Evolutionary conservation across 257 asterid genomes (phyloP).

Genomic region (Fraxinus quadrangulata): DNA sequence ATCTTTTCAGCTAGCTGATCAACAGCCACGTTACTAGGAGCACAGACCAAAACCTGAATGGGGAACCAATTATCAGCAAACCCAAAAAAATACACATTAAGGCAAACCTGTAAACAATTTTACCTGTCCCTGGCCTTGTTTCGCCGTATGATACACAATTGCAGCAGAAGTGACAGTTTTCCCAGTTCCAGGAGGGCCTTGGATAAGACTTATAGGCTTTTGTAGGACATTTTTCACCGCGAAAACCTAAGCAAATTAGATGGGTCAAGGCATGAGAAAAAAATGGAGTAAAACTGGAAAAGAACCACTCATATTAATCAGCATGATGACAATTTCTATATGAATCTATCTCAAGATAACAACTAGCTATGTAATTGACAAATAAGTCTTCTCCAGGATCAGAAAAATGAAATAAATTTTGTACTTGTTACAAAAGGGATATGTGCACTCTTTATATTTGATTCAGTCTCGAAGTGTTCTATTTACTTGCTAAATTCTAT

Average conservation of each 20-base stretch:
- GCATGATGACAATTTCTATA: slow-evolving; percentile 11
- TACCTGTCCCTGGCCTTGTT: slow-evolving; percentile 99
- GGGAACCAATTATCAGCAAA: slow-evolving; percentile 22
- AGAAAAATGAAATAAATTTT: neutral
- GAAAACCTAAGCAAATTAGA: slow-evolving; percentile 54
- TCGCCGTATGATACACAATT: slow-evolving; percentile 98
- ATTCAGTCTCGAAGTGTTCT: neutral
- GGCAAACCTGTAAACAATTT: neutral
- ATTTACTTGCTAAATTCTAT: neutral
- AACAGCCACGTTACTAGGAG: slow-evolving; percentile 99
- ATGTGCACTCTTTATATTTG: too few relatives aligned
- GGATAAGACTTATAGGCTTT: slow-evolving; percentile 93
- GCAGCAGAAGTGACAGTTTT: slow-evolving; percentile 99
- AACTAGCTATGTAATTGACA: neutral
- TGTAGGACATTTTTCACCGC: slow-evolving; percentile 97
- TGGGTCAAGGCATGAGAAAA: slow-evolving; percentile 16
- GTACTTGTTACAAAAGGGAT: neutral
- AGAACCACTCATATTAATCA: slow-evolving; percentile 8
- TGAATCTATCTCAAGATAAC: neutral
- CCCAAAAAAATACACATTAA: neutral
- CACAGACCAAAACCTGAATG: slow-evolving; percentile 90
- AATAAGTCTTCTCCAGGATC: neutral
- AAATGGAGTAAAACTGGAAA: neutral
- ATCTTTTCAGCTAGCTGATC: slow-evolving; percentile 99
- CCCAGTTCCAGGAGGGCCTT: slow-evolving; percentile 99